Evolutionary conservation across 768 basidiomycete species (phyloP), one percentile per base, ranked within the genome.

Genomic region (Pleurotus platypus): DNA sequence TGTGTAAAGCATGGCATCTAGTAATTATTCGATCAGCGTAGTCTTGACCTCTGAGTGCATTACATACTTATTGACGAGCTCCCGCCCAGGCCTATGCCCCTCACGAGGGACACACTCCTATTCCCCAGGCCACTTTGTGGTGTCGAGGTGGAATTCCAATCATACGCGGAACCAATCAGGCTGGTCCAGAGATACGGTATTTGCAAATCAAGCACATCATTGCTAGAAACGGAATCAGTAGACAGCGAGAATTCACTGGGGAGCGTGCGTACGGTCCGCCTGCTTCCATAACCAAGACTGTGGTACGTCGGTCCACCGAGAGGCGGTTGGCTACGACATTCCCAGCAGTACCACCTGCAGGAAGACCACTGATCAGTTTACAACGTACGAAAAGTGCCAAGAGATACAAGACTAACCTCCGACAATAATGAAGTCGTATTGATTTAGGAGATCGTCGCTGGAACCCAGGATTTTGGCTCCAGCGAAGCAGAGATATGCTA

Each of bases 91-190:
- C 64, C 49, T 26, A 51, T 46, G 2, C 68, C 69, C 56, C 66
- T 39, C 15, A 64, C 43, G 49, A 64, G 66, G 4, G 60, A 22
- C 15, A 66, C 49, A 1, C 55, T 15, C 3, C 67, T 61, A 8
- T 59, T 56, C 56, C 61, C 59, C 5, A 66, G 50, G 15, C 58
- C 61, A 3, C 30, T 11, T 55, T 68, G 64, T 1, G 64, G 64
- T 13, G 60, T 61, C n/a, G 64, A 67, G 13, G 68, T 66, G 57
- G 60, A 69, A 46, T 68, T 69, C 66, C 64, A 69, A 49, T 64
- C 59, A 54, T 57, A 65, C 20, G 16, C 22, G 15, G 63, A 39
- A 50, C 56, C 24, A 48, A 54, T 49, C 43, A 53, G 18, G 59
- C 38, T 39, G 49, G 40, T 16, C 39, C 27, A 24, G 51, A 61